A percentile compares a stretch with the other conserved stretches of the same genome.
Evolutionary conservation across 2,329 filamentous ascomycete genomes (phyloP).

Genomic region (Botryotinia convoluta): DNA sequence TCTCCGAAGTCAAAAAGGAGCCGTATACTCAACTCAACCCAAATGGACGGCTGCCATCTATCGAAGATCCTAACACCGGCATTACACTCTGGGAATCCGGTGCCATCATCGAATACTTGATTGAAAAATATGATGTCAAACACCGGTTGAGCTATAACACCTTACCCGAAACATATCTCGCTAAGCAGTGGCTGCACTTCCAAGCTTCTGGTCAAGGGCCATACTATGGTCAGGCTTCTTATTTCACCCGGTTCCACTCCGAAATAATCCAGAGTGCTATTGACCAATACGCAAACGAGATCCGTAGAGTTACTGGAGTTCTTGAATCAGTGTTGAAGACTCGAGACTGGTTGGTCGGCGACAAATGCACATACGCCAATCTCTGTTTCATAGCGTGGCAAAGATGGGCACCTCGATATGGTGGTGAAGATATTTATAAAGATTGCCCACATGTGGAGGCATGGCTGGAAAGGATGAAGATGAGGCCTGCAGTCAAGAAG

Average conservation of each 20-base stretch:
- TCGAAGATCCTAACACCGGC: neutral
- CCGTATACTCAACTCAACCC: neutral
- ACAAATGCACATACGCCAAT: neutral
- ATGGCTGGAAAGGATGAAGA: too few species aligned
- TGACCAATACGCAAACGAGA: neutral
- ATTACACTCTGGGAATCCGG: neutral
- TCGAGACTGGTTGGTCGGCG: neutral
- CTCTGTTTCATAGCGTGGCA: neutral
- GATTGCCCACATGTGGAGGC: too few species aligned
- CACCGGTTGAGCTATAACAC: neutral
- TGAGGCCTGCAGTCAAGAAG: too few species aligned
- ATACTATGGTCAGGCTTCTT: too few species aligned
- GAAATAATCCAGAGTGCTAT: neutral
- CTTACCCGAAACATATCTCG: neutral
- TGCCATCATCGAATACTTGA: neutral
- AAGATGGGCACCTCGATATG: too few species aligned
- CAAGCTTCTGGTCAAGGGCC: too few species aligned
- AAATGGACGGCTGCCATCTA: neutral
- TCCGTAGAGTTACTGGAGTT: neutral
- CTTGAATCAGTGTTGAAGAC: neutral
- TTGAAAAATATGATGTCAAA: neutral
- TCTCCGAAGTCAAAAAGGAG: neutral
- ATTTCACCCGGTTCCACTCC: too few species aligned
- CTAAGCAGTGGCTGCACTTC: neutral
- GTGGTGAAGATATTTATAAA: too few species aligned